Base-by-base conservation (phyloP, 495 filamentous ascomycete genomes). In the Chaetomium fimeti region DNA sequence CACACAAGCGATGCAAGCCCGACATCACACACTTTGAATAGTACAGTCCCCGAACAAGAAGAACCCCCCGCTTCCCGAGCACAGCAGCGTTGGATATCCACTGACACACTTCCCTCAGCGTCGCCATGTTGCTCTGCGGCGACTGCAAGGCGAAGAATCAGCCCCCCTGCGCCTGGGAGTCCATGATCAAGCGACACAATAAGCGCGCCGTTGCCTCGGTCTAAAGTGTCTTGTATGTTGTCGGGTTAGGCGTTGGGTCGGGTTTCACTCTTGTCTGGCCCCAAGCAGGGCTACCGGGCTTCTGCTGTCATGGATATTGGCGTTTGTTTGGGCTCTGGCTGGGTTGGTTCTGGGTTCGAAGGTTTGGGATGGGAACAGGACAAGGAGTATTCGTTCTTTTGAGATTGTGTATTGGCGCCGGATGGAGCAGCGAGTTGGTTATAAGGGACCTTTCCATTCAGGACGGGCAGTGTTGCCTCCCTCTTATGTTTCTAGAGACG, bases 21-120 rank as follows among this genome's bases (percentile, higher is more conserved):
- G 65, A 75, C 29, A 58, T 75, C 16, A 58, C 57, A 5, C 49
- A 67, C 48, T 75, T 66, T 56, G 71, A 75, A 40, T 55, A 51
- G 69, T 68, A 47, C 40, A 60, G 2, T n/a, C 27, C 11, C 8
- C 13, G 45, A 24, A 18, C n/a, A 18, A 5, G 45, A 24, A 9
- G 18, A 24, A 22, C 45, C n/a, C 45, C 45, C 18, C 38, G 32
- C 32, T 36, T 36, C 32, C 32, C 32, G 6, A 36, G 32, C 29
- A n/a, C 5, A 12, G n/a, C 1, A 16, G n/a, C 11, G 22, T 20
- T 4, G 27, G 4, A 47, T 52, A 16, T 36, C 13, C 43, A 24
- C 56, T 65, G 20, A 54, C 42, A 57, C 2, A 9, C 5, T n/a
- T 7, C 12, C 51, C 48, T 2, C 49, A 70, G 64, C 16, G 61